A percentile compares a stretch with the other conserved stretches of the same genome.
These are phyloP conservation scores for Erythrophleum ivorense DNA, from an alignment of 331 rosid species.

Conservation along the genomic window DNA sequence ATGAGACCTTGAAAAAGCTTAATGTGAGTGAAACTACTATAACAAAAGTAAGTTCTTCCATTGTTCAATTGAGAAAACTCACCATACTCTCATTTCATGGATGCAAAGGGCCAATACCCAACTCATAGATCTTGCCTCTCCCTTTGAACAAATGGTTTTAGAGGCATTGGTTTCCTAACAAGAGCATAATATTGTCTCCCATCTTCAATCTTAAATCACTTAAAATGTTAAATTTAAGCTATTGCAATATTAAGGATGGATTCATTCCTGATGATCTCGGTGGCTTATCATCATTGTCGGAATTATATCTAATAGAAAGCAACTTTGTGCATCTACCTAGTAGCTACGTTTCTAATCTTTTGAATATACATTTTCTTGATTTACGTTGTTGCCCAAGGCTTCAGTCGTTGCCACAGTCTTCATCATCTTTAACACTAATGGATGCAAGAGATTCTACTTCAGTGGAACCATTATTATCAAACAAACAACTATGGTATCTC, in stretches of 20 bases:
- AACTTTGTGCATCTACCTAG: no score
- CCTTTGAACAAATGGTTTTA: background rate
- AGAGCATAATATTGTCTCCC: background rate
- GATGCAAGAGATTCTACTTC: background rate
- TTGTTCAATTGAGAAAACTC: background rate
- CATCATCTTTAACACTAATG: background rate
- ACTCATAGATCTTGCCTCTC: background rate
- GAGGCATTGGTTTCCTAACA: background rate
- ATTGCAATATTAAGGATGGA: background rate
- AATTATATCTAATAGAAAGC: background rate
- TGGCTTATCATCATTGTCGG: background rate
- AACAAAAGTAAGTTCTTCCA: constrained; percentile 1
- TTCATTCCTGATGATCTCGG: background rate
- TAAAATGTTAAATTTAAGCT: background rate
- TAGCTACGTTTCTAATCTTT: background rate
- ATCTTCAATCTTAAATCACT: no score
- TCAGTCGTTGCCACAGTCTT: background rate
- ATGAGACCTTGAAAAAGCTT: no score
- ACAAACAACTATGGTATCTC: background rate
- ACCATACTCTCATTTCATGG: background rate
- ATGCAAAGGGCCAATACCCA: background rate
- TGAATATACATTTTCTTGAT: background rate
- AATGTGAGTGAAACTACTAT: background rate
- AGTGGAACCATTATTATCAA: background rate
- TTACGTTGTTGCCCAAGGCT: background rate